Evolutionary conservation across 352 stramenopile genomes (phyloP).

Genomic region (Aphanomyces astaci): DNA sequence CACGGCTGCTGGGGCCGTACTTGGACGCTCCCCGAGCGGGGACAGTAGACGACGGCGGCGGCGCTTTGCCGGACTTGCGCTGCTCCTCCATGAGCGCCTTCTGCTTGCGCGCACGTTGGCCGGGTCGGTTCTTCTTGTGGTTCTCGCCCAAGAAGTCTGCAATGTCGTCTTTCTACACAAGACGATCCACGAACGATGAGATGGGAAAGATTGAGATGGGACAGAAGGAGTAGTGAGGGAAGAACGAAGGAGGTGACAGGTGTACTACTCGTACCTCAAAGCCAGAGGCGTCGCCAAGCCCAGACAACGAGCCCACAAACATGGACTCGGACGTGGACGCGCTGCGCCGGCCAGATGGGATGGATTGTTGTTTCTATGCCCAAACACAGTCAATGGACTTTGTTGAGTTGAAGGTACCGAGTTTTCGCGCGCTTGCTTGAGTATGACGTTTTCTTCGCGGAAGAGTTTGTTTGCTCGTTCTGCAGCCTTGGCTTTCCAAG

Average conservation of each 20-base stretch:
- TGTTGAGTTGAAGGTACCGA: no score
- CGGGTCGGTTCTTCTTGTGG: conserved; percentile 80
- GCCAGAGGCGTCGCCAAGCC: not conserved
- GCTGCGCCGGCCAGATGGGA: not conserved
- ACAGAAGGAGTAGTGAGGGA: no score
- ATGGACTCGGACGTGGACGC: conserved; percentile 33
- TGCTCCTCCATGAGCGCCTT: conserved; percentile 72
- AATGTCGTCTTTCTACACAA: conserved; percentile 57
- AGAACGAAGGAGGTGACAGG: conserved; percentile 19
- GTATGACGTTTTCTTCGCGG: conserved; percentile 16
- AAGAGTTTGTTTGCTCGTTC: conserved; percentile 20
- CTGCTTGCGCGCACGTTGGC: conserved; percentile 68
- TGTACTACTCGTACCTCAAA: not conserved
- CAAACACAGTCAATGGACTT: no score
- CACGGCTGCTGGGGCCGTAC: not conserved
- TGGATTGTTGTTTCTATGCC: not conserved
- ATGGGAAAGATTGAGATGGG: no score
- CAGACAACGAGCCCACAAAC: conserved; percentile 68
- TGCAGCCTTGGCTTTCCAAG: conserved; percentile 18
- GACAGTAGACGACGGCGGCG: conserved; percentile 28
- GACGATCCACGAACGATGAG: no score
- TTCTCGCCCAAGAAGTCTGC: conserved; percentile 78
- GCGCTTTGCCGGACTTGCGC: conserved; percentile 32
- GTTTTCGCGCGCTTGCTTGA: conserved; percentile 13
- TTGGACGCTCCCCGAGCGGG: conserved; percentile 24